Evolutionary conservation across 2,329 filamentous ascomycete genomes (phyloP), one percentile per base, ranked within the genome.

Genomic region (Ophiostoma ips): DNA sequence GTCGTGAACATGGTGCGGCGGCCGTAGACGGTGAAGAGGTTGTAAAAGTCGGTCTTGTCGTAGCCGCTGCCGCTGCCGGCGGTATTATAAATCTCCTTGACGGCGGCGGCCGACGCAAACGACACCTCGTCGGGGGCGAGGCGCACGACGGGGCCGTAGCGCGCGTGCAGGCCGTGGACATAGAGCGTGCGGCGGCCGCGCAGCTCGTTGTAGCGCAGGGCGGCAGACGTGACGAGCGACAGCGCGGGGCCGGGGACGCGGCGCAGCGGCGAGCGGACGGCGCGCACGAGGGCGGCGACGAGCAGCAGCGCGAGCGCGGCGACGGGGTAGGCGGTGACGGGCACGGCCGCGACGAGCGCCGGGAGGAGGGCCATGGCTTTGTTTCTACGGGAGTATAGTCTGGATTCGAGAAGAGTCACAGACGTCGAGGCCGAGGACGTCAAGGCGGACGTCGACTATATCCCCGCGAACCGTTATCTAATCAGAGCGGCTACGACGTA

Each of bases 41-140:
- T 64, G 57, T 83, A 83, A 56, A 81, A 81, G 51, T 76, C 72
- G 0, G 76, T 79, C 65, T 81, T 82, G 58, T 82, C 76, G 58
- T 76, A 82, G 21, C 77, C 78, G 58, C 76, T 80, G 4, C 77
- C 77, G 0, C 72, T 71, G 0, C 77, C 77, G 0, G 72, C 71
- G 0, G 73, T 74, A 55, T 71, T 71, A 61, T 83, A 83, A 43
- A 81, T 81, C 62, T 80, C 75, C 59, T 76, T 81, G 48, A 81
- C 62, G 0, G 73, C 78, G 9, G 69, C 65, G 9, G 67, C 62
- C 2, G 75, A 77, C 0, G 74, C 71, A 53, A 81, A 81, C 0
- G 75, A 74, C 3, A 78, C 72, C 61, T 83, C 77, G 53, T 71
- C 70, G 0, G 77, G 77, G 0, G 69, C 71, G 30, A 82, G 59